Conservation (phyloP, 805 yeast genomes). For the Millerozyma acaciae region DNA sequence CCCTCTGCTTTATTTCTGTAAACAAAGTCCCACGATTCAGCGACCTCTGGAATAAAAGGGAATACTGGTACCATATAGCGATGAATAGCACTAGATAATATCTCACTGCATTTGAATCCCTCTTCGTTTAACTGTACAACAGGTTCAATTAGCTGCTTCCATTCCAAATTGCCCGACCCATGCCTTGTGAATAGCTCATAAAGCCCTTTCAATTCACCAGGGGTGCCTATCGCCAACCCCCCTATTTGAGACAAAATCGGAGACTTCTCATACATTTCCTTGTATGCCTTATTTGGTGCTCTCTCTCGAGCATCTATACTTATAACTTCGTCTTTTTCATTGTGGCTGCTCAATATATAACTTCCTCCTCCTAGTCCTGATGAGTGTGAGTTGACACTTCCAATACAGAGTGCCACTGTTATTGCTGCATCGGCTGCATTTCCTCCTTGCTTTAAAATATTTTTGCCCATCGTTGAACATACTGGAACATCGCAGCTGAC, state of each 20-base stretch:
- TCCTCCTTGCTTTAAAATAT: slow-evolving; percentile 55
- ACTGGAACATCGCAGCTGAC: slow-evolving; percentile 62
- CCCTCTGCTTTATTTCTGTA: slow-evolving; percentile 26
- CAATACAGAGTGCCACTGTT: slow-evolving; percentile 84
- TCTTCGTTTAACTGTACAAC: slow-evolving; percentile 59
- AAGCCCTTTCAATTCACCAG: slow-evolving; percentile 90
- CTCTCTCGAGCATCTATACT: slow-evolving; percentile 84
- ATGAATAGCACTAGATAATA: slow-evolving; percentile 33
- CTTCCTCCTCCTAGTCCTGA: slow-evolving; percentile 96
- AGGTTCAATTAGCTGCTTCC: slow-evolving; percentile 75
- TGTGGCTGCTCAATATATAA: slow-evolving; percentile 44
- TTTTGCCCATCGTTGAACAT: slow-evolving; percentile 62
- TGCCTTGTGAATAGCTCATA: slow-evolving; percentile 54
- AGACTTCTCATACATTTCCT: slow-evolving; percentile 58
- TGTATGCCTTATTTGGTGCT: slow-evolving; percentile 65
- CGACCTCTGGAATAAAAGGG: slow-evolving; percentile 21
- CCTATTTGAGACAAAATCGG: slow-evolving; percentile 61
- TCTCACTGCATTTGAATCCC: slow-evolving; percentile 51
- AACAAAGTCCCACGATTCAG: slow-evolving; percentile 55
- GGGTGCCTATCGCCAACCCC: slow-evolving; percentile 84
- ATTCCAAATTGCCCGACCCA: slow-evolving; percentile 66
- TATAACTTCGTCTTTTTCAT: slow-evolving; percentile 41
- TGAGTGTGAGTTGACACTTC: slow-evolving; percentile 74
- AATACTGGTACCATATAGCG: slow-evolving; percentile 24
- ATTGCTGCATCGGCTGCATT: slow-evolving; percentile 94